Conservation (phyloP, 768 basidiomycete genomes). For the Panellus pusillus region DNA sequence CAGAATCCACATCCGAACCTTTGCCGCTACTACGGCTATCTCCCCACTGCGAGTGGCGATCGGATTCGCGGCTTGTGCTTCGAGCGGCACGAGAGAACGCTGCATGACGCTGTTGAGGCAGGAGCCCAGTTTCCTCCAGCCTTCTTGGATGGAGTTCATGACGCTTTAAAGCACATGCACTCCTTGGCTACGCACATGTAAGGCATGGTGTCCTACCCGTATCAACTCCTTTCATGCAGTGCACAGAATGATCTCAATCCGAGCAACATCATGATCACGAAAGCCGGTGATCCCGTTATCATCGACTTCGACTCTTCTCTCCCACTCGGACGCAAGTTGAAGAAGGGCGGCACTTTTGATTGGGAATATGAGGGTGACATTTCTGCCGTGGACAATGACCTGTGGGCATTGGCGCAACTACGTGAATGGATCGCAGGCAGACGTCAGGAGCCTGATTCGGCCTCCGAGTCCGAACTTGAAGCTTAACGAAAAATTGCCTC, state of each 20-base stretch:
- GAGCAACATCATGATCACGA: constrained; percentile 1
- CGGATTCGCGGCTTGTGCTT: constrained; percentile 3
- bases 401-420: neutral
- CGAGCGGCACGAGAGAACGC: neutral
- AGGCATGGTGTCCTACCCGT: neutral
- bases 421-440: neutral
- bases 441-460: too few relatives aligned
- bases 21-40: constrained; percentile 3
- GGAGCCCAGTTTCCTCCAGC: neutral
- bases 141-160: neutral
- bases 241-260: constrained; percentile 3
- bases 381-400: neutral
- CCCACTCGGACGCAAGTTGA: neutral
- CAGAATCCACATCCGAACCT: constrained; percentile 1
- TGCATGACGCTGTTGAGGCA: neutral
- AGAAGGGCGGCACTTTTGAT: neutral
- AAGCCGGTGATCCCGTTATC: neutral
- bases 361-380: neutral
- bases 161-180: neutral
- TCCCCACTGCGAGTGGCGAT: neutral
- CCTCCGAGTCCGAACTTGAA: too few relatives aligned
- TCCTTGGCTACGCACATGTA: constrained; percentile 2
- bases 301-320: constrained; percentile 5
- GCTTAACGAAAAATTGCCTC: too few relatives aligned
- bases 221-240: too few relatives aligned